phyloP scores from a whole-genome alignment of 371 early-diverging fungal genomes.

The Conidiobolus incongruus region DNA sequence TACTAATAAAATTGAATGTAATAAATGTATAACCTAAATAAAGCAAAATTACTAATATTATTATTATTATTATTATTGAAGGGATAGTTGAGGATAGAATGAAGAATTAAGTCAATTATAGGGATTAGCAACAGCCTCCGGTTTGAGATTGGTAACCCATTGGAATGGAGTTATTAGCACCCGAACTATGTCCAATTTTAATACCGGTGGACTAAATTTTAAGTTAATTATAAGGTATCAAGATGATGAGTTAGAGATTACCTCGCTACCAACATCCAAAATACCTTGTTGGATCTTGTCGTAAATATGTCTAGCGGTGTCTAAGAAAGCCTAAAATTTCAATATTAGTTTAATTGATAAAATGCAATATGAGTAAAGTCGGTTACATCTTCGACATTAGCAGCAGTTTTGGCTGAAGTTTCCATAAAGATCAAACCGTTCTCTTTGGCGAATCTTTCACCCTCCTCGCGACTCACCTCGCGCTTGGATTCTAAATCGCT shows the following conservation, averaged over 20 bases:
- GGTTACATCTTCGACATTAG: slow-evolving; percentile 57
- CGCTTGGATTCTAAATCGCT: slow-evolving; percentile 66
- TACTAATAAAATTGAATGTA: too few relatives aligned
- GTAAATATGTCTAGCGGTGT: slow-evolving; percentile 57
- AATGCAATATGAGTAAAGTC: background rate
- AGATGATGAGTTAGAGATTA: slow-evolving; percentile 5
- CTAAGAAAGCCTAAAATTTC: slow-evolving; percentile 33
- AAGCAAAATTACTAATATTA: too few relatives aligned
- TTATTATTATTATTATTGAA: too few relatives aligned
- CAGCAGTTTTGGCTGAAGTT: slow-evolving; percentile 82
- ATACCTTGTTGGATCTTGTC: slow-evolving; percentile 59
- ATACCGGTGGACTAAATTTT: slow-evolving; percentile 2
- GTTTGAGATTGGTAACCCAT: too few relatives aligned
- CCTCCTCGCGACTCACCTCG: slow-evolving; percentile 70
- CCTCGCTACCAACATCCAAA: slow-evolving; percentile 48
- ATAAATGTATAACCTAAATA: too few relatives aligned
- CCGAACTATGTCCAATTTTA: background rate
- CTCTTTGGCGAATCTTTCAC: slow-evolving; percentile 62
- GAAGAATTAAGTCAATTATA: too few relatives aligned
- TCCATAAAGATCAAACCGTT: slow-evolving; percentile 78
- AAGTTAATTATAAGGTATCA: background rate
- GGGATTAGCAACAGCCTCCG: too few relatives aligned
- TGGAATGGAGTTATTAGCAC: background rate
- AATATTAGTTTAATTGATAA: too few relatives aligned
- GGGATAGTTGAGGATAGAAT: too few relatives aligned